Conservation (phyloP, 1,284 basidiomycete genomes). For the Papiliotrema nemorosa region DNA sequence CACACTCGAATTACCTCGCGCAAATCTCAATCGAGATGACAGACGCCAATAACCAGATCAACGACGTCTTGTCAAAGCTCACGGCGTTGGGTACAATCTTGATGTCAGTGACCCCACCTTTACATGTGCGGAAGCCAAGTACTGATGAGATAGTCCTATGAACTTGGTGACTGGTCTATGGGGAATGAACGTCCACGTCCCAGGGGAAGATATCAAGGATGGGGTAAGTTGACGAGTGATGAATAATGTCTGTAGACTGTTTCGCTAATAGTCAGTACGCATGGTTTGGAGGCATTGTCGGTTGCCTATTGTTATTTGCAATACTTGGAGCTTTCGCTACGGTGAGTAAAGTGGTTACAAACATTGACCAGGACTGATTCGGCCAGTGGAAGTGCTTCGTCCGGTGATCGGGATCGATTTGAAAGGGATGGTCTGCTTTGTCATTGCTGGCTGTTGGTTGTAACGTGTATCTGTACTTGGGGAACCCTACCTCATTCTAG, state of each 20-base stretch:
- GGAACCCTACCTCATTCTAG: too few relatives aligned
- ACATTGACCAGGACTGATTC: neutral
- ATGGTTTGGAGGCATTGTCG: conserved; percentile 87
- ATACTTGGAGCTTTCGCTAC: conserved; percentile 76
- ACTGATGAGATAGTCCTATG: conserved; percentile 61
- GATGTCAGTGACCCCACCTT: conserved; percentile 58
- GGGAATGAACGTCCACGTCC: conserved; percentile 57
- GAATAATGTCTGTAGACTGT: too few relatives aligned
- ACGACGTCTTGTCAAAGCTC: conserved; percentile 92
- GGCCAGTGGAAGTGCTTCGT: conserved; percentile 25
- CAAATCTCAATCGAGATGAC: conserved; percentile 99
- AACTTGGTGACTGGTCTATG: conserved; percentile 80
- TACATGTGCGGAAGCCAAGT: neutral
- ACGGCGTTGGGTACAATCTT: conserved; percentile 97
- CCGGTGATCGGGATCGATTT: too few relatives aligned
- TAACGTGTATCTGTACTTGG: too few relatives aligned
- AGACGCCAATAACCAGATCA: conserved; percentile 99
- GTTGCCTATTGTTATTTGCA: conserved; percentile 70
- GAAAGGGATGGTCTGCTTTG: too few relatives aligned
- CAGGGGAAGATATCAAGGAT: conserved; percentile 65
- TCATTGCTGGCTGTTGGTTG: too few relatives aligned
- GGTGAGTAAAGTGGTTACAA: conserved; percentile 21
- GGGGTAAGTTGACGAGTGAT: too few relatives aligned
- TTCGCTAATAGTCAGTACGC: conserved; percentile 48
- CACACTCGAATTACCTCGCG: conserved; percentile 98